Base-by-base conservation (phyloP, 257 asterid species). In the Cinchona pubescens region DNA sequence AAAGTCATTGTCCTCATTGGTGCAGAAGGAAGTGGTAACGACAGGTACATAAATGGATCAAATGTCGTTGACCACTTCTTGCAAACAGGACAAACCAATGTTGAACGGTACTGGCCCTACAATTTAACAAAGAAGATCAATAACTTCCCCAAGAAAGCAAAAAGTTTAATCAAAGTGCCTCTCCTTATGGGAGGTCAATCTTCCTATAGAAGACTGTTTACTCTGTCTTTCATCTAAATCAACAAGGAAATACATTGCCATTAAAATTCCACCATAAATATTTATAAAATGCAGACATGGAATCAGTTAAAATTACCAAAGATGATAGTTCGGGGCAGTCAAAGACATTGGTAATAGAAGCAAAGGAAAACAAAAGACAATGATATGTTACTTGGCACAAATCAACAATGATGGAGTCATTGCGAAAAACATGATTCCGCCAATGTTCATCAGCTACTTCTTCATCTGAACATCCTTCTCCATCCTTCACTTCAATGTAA, bases 31-130 rank as follows among this genome's bases (percentile, higher is more conserved):
- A 91, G 90, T 19, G 95, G 92, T 75, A 91, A 76, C 35, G 96
- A 87, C 58, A 91, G 82, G 81, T 81, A 85, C 93, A 85, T 89
- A 83, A 91, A 91, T 25, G 95, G 92, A 64, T 89, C 95, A 86
- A 86, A 91, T 59, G 86, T 84, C 7, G 82, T 60, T 23, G 97
- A 91, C 76, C 71, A 46, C 81, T 85, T 88, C 78, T 78, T 80
- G 87, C 97, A 91, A 76, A 85, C 72, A 23, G 92, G 88, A 78
- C 96, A 89, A 74, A 87, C 90, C 79, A 91, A 56, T 63, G 90
- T 85, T 25, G 93, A 88, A 14, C 93, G 88, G 82, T 81, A 86
- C 85, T 89, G 97, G 74, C 95, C 97, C 97, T 91, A 62, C 76
- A 83, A 66, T 79, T 69, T 6, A 58, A 37, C 21, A n/a, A 67